Evolutionary conservation across 1,139 yeast genomes (phyloP).

Genomic region (Pichia kudriavzevii): DNA sequence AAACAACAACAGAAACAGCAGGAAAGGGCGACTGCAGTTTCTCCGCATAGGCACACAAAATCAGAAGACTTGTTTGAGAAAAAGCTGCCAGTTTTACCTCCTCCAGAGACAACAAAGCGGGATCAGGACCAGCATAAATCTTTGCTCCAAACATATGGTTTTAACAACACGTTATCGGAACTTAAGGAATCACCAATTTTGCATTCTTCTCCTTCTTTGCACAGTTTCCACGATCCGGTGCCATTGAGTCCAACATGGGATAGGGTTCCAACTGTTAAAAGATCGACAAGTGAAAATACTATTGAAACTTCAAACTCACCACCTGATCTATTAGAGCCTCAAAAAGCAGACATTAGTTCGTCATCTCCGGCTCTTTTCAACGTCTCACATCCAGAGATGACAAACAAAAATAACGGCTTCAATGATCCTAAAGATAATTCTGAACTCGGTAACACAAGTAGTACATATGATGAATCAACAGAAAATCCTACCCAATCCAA

Average conservation of each 20-base stretch:
- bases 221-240: constrained; percentile 10
- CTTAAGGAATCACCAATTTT: constrained; percentile 14
- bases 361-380: constrained; percentile 9
- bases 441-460: constrained; percentile 1
- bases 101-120: constrained; percentile 5
- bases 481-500: constrained; percentile 2
- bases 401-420: no score
- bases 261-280: constrained; percentile 7
- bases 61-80: constrained; percentile 8
- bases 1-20: neutral
- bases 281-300: constrained; percentile 9
- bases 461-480: constrained; percentile 6
- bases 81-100: constrained; percentile 11
- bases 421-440: no score
- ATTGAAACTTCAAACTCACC: constrained; percentile 10
- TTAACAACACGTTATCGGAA: constrained; percentile 14
- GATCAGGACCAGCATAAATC: constrained; percentile 3
- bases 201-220: no score
- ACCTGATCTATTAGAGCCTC: constrained; percentile 9
- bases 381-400: no score
- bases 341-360: constrained; percentile 10
- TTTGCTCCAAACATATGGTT: constrained; percentile 23
- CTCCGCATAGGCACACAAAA: constrained; percentile 13
- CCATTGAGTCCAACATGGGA: constrained; percentile 6
- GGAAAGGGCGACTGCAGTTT: constrained; percentile 4